Evolutionary conservation across 805 yeast genomes (phyloP).

Genomic region (Kurtzmaniella fragi): DNA sequence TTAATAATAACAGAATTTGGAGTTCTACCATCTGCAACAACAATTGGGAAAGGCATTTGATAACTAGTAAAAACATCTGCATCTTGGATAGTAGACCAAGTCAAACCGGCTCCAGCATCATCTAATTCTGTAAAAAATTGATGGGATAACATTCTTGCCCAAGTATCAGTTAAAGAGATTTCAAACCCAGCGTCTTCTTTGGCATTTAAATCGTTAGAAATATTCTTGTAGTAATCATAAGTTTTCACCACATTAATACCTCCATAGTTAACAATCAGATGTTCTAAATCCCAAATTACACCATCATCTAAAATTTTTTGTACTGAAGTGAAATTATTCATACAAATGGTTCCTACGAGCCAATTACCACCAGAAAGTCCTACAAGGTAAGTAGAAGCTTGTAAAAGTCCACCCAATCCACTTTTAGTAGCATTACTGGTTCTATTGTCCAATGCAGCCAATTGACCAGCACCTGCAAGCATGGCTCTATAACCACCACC

Average conservation of each 20-base stretch:
- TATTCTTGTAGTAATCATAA: conserved; percentile 42
- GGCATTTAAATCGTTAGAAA: conserved; percentile 16
- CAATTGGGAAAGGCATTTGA: conserved; percentile 36
- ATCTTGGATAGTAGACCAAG: conserved; percentile 26
- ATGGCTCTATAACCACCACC: conserved; percentile 40
- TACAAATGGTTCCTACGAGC: conserved; percentile 31
- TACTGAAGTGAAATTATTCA: conserved; percentile 33
- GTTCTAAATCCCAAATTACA: conserved; percentile 61
- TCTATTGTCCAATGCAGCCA: conserved; percentile 35
- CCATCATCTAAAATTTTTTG: conserved; percentile 21
- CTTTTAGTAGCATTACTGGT: conserved; percentile 18
- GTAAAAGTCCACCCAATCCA: conserved; percentile 38
- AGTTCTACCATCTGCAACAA: conserved; percentile 52
- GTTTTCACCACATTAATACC: conserved; percentile 55
- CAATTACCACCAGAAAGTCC: conserved; percentile 42
- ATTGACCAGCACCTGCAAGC: conserved; percentile 38
- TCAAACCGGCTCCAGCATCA: conserved; percentile 20
- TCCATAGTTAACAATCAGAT: conserved; percentile 57
- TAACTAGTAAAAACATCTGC: conserved; percentile 19
- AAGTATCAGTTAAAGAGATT: conserved; percentile 31
- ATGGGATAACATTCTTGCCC: conserved; percentile 35
- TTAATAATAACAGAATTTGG: conserved; percentile 54
- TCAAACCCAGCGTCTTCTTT: conserved; percentile 31
- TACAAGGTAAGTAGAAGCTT: conserved; percentile 31
- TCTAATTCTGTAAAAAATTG: conserved; percentile 20